Evolutionary conservation across 257 asterid species (phyloP), one percentile per base, ranked within the genome.

Genomic region (Gentiana dahurica): DNA sequence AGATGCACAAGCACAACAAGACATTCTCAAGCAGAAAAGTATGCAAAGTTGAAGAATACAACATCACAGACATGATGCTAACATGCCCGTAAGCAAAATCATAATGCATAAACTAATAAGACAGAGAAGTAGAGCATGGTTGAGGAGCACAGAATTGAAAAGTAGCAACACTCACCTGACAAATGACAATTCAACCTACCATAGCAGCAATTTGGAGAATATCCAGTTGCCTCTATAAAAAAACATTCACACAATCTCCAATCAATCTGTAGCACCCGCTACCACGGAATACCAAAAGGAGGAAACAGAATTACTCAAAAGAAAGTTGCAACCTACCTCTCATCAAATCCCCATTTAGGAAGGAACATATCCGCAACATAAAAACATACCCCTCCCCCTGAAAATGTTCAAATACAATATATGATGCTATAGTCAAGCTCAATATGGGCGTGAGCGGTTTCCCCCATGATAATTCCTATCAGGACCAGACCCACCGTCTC

Each of bases 401-500:
- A 81, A 69, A 87, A 78, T 68, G 24, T 66, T 84, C 58, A 83
- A 24, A 24, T 24, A 83, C 77, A 85, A 92, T 94, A 88, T 69
- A 78, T 70, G 24, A 66, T 68, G 75, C 81, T 59, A 62, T 55
- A 60, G 64, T 15, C 64, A 66, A 70, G 66, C 64, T 71, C 75
- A 93, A 76, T 93, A 93, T 43, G 99, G 99, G 8, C 96, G 95
- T 3, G 97, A 76, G 48, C 99, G 97, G 67, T 82, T 89, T 77
- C 99, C 99, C 8, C 97, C 94, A 69, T 82, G 79, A 66, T 74
- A 73, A 57, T 89, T 76, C 68, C 99, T 83, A 67, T 88, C 97
- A 37, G 99, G 99, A 56, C 99, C 97, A 64, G 97, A 79, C 55
- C 82, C 84, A 53, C 94, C 78, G 34, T 80, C 98, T 74, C 97